Conservation (phyloP, 2,329 filamentous ascomycete species). For the Triangularia verruculosa region DNA sequence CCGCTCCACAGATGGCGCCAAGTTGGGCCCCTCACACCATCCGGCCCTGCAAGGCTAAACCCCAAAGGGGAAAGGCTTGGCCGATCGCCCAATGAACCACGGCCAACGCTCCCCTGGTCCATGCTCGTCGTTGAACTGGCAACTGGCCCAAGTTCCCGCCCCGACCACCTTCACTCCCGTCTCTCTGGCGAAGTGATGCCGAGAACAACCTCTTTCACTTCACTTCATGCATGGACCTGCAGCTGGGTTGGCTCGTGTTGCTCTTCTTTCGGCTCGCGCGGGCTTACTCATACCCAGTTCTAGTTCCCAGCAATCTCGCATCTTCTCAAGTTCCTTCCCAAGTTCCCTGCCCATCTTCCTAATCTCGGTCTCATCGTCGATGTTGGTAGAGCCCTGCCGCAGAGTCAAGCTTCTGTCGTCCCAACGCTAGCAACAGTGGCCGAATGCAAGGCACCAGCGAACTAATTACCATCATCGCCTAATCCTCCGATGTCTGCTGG, state of each 20-base stretch:
- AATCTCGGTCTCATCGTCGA: not conserved
- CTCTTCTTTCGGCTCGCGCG: not conserved
- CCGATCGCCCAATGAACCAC: constrained; percentile 20
- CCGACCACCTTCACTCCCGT: not conserved
- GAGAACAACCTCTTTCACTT: not conserved
- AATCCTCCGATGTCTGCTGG: not conserved
- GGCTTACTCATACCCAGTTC: constrained; percentile 7
- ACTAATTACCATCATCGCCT: not conserved
- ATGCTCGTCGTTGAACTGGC: constrained; percentile 19
- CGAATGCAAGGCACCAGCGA: not conserved
- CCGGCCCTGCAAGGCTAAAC: constrained; percentile 19
- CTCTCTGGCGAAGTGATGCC: not conserved
- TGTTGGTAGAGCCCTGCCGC: constrained; percentile 6
- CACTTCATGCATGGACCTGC: not conserved
- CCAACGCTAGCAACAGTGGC: not conserved
- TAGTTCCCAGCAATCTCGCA: not conserved
- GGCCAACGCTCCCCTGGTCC: constrained; percentile 11
- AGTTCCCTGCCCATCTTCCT: not conserved
- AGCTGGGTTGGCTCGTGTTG: not conserved
- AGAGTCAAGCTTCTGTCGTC: not conserved
- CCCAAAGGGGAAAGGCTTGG: constrained; percentile 4
- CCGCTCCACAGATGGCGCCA: constrained; percentile 7
- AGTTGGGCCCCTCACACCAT: constrained; percentile 15
- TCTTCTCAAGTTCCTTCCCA: not conserved
- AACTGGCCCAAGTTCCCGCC: constrained; percentile 2